Percentiles rank a stretch among this genome's conserved stretches.
Conservation (phyloP, 257 asterid genomes). For the Solanum chilense region DNA sequence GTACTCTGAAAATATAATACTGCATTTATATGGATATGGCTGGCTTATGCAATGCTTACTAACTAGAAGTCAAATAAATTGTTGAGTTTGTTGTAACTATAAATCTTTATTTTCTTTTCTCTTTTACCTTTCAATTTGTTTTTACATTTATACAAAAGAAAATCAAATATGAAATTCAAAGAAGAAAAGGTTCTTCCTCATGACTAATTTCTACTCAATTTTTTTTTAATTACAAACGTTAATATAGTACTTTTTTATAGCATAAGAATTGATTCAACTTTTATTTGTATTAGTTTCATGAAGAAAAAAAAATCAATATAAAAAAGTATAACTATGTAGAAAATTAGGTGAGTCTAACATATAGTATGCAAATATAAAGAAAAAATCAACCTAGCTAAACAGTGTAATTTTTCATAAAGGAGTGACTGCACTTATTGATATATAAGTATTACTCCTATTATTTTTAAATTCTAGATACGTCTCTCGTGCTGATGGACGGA, state of each 20-base stretch:
- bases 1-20: neutral
- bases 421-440: neutral
- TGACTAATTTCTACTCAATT: neutral
- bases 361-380: neutral
- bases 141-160: neutral
- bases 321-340: neutral
- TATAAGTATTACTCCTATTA: accelerated
- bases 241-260: too few species aligned
- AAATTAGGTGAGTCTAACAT: neutral
- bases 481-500: accelerated
- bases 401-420: neutral
- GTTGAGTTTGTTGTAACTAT: slow-evolving; percentile 21
- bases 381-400: neutral
- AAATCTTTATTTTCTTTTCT: neutral
- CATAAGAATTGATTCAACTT: too few species aligned
- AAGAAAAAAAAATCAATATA: too few species aligned
- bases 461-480: neutral
- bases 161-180: neutral
- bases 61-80: neutral
- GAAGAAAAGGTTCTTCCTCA: neutral
- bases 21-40: neutral
- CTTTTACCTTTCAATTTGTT: neutral
- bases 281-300: neutral
- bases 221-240: too few species aligned
- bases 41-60: neutral